These are phyloP conservation scores for Neurospora sp. DNA, from an alignment of 2,329 filamentous ascomycete genomes.

Conservation along the genomic window DNA sequence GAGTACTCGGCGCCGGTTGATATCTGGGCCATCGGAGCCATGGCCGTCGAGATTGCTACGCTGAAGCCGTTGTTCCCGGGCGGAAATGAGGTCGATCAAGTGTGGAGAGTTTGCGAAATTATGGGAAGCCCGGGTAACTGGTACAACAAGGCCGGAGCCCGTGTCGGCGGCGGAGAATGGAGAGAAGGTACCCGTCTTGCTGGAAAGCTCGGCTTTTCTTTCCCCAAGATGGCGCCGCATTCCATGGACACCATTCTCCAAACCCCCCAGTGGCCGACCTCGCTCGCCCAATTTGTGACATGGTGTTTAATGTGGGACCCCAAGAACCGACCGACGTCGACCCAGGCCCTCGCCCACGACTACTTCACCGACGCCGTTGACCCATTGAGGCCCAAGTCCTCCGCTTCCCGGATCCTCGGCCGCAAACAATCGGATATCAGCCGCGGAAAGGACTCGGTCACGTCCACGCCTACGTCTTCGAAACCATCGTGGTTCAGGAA, in stretches of 20 bases:
- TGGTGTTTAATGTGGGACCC: slow-evolving; percentile 99
- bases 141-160: slow-evolving; percentile 83
- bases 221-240: slow-evolving; percentile 98
- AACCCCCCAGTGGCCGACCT: slow-evolving; percentile 80
- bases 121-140: slow-evolving; percentile 98
- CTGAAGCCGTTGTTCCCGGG: slow-evolving; percentile 94
- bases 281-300: slow-evolving; percentile 86
- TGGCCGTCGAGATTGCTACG: slow-evolving; percentile 96
- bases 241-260: slow-evolving; percentile 91
- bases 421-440: slow-evolving; percentile 83
- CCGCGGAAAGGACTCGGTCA: slow-evolving; percentile 54
- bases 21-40: slow-evolving; percentile 96
- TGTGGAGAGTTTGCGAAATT: slow-evolving; percentile 97
- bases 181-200: slow-evolving; percentile 86
- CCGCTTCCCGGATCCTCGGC: slow-evolving; percentile 71
- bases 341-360: slow-evolving; percentile 89
- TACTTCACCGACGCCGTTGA: slow-evolving; percentile 92
- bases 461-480: slow-evolving; percentile 51
- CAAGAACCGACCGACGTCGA: slow-evolving; percentile 79
- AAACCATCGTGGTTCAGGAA: slow-evolving; percentile 97
- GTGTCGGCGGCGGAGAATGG: slow-evolving; percentile 94
- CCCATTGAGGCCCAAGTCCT: slow-evolving; percentile 84
- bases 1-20: slow-evolving; percentile 97
- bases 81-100: slow-evolving; percentile 96
- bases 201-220: slow-evolving; percentile 94